phyloP scores from a whole-genome alignment of 345 rosid species.

The Garcia nutans region DNA sequence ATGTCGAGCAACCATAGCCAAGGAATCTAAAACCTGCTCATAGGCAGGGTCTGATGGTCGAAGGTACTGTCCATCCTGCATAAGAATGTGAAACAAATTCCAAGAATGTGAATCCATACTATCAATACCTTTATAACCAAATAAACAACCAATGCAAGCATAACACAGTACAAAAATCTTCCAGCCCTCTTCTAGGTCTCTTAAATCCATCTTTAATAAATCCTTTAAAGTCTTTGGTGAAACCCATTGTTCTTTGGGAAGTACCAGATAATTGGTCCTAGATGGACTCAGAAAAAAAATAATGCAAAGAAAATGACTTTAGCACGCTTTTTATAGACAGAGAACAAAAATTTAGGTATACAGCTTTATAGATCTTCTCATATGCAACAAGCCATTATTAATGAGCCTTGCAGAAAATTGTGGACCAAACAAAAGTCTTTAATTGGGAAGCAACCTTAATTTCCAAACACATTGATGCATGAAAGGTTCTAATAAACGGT shows the following conservation, averaged over 20 bases:
- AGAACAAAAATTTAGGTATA: neutral
- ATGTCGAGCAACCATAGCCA: conserved; percentile 97
- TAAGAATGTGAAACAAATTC: neutral
- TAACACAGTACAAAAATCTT: neutral
- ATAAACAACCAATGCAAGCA: neutral
- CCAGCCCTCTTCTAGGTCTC: neutral
- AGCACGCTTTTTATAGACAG: neutral
- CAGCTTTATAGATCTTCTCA: neutral
- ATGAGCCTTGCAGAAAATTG: neutral
- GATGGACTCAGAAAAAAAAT: neutral
- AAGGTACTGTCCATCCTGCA: conserved; percentile 96
- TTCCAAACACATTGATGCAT: neutral
- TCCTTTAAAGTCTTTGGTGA: neutral
- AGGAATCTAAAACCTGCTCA: conserved; percentile 93
- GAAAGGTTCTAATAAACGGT: no score
- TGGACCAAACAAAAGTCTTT: neutral
- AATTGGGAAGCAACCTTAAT: neutral
- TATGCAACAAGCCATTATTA: neutral
- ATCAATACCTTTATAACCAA: neutral
- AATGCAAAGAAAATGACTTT: neutral
- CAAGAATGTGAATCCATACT: neutral
- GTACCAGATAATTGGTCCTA: neutral
- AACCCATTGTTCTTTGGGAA: neutral
- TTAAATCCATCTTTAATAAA: neutral
- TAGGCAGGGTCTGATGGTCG: conserved; percentile 97